Evolutionary conservation across 257 asterid species (phyloP).

Genomic region (Apocynum venetum): DNA sequence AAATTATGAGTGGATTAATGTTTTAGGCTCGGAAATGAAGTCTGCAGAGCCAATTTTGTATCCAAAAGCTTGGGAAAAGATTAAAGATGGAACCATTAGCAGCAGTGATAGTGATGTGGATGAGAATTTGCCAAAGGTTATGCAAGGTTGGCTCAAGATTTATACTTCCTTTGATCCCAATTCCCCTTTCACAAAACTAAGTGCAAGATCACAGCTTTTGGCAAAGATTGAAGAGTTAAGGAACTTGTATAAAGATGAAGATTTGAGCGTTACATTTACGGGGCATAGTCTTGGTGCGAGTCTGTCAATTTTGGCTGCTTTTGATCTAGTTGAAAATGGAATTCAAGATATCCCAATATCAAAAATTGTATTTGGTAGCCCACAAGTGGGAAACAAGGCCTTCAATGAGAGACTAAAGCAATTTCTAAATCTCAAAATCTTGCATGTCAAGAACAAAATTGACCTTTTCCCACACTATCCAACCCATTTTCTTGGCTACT

Average conservation of each 20-base stretch:
- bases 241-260: slow-evolving; percentile 36
- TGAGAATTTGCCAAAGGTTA: slow-evolving; percentile 43
- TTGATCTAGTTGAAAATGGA: slow-evolving; percentile 71
- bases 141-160: slow-evolving; percentile 68
- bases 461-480: slow-evolving; percentile 66
- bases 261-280: slow-evolving; percentile 52
- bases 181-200: slow-evolving; percentile 54
- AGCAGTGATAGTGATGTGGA: slow-evolving; percentile 9
- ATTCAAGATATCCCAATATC: slow-evolving; percentile 53
- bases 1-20: slow-evolving; percentile 67
- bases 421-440: slow-evolving; percentile 44
- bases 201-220: slow-evolving; percentile 53
- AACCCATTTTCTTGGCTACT: slow-evolving; percentile 42
- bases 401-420: slow-evolving; percentile 36
- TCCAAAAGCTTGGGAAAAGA: slow-evolving; percentile 10
- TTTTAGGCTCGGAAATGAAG: slow-evolving; percentile 30
- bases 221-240: slow-evolving; percentile 32
- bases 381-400: slow-evolving; percentile 61
- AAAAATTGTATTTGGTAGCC: slow-evolving; percentile 67
- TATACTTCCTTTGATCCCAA: slow-evolving; percentile 52
- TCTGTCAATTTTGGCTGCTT: slow-evolving; percentile 56
- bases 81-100: slow-evolving; percentile 1
- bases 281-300: slow-evolving; percentile 75
- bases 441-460: slow-evolving; percentile 59
- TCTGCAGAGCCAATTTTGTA: slow-evolving; percentile 41